Conservation (phyloP, 2,329 filamentous ascomycete genomes). For the Cladophialophora chaetospira region DNA sequence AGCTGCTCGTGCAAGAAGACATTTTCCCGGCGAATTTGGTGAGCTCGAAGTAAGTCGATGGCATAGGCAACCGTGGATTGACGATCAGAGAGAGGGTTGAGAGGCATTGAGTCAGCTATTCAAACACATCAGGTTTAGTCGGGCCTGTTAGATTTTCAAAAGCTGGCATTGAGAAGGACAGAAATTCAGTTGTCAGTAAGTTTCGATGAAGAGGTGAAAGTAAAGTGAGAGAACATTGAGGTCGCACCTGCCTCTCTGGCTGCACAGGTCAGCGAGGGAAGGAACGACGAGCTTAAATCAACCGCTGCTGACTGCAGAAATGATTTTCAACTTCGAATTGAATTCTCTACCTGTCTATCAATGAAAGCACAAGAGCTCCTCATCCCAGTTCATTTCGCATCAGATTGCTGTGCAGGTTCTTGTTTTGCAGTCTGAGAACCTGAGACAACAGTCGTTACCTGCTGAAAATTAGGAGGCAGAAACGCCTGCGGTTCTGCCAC, state of each 20-base stretch:
- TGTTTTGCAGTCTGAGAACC: conserved; percentile 29
- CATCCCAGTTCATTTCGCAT: conserved; percentile 32
- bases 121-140: too few species aligned
- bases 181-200: too few species aligned
- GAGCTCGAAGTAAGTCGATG: conserved; percentile 28
- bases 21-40: conserved; percentile 32
- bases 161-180: too few species aligned
- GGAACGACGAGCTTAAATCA: not conserved
- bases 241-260: not conserved
- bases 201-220: not conserved
- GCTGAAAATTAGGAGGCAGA: conserved; percentile 27
- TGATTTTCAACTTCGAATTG: conserved; percentile 10
- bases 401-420: conserved; percentile 24
- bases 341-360: conserved; percentile 31
- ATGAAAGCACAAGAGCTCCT: conserved; percentile 20
- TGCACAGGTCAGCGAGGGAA: not conserved
- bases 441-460: conserved; percentile 30
- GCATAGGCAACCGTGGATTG: conserved; percentile 23
- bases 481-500: conserved; percentile 29
- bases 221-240: not conserved
- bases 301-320: not conserved
- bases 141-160: too few species aligned
- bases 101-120: not conserved
- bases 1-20: conserved; percentile 26
- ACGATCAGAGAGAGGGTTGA: conserved; percentile 10